Evolutionary conservation across 202 grass and related monocot species (phyloP).

Genomic region (Carex sylvatica): DNA sequence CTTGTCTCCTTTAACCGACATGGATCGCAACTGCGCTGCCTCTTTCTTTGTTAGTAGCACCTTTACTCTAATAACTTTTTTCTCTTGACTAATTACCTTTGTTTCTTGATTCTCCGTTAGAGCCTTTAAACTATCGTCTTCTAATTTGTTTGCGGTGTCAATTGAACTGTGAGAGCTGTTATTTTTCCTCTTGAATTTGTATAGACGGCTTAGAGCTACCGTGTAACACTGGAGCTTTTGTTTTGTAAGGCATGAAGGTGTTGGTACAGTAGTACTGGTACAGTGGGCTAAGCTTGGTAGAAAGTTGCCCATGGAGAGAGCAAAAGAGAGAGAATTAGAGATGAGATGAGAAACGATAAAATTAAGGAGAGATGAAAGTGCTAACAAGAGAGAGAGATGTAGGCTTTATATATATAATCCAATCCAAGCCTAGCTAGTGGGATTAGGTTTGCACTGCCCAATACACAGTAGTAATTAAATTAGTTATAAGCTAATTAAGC

Average conservation of each 20-base stretch:
- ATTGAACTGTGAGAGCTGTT: not conserved
- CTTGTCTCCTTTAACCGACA: conserved; percentile 49
- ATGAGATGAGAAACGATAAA: not conserved
- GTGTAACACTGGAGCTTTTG: conserved; percentile 42
- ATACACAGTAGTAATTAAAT: conserved; percentile 22
- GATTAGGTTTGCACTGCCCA: conserved; percentile 45
- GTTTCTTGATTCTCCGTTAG: not conserved
- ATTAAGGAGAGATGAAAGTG: conserved; percentile 13
- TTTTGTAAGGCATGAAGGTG: conserved; percentile 29
- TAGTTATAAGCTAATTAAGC: not conserved
- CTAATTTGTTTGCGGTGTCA: conserved; percentile 5
- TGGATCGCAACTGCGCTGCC: conserved; percentile 63
- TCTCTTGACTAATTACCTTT: not conserved
- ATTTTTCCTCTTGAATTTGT: conserved; percentile 38
- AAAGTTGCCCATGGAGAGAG: conserved; percentile 58
- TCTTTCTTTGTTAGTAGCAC: conserved; percentile 84
- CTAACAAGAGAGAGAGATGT: conserved; percentile 32
- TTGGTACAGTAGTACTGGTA: conserved; percentile 21
- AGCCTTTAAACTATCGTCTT: not conserved
- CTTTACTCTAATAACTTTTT: conserved; percentile 57
- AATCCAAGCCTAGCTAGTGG: conserved; percentile 19
- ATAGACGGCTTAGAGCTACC: conserved; percentile 38
- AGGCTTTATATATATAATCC: conserved; percentile 63
- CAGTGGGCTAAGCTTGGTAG: conserved; percentile 60
- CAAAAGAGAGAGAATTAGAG: not conserved